Evolutionary conservation across 2,329 filamentous ascomycete genomes (phyloP).

Genomic region (Fusarium sororula): DNA sequence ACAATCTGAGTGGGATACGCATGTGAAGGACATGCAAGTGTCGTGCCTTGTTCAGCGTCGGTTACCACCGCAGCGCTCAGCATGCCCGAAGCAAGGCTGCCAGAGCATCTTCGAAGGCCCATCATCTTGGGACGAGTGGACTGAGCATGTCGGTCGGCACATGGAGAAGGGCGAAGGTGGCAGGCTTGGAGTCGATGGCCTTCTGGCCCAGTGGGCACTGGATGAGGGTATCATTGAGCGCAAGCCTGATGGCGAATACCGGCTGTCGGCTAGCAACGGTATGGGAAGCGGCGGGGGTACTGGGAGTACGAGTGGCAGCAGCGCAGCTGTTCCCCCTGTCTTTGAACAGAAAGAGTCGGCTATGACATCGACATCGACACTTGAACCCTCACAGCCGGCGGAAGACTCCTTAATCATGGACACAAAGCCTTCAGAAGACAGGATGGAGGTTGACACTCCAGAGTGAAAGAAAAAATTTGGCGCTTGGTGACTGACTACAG

Average conservation of each 20-base stretch:
- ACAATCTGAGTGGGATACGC: conserved; percentile 70
- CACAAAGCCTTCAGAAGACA: conserved; percentile 38
- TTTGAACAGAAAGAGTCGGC: conserved; percentile 43
- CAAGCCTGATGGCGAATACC: conserved; percentile 65
- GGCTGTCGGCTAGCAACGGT: conserved; percentile 52
- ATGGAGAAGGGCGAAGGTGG: conserved; percentile 78
- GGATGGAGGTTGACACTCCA: conserved; percentile 41
- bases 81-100: conserved; percentile 78
- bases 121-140: conserved; percentile 87
- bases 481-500: conserved; percentile 20
- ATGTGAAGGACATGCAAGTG: conserved; percentile 75
- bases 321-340: conserved; percentile 17
- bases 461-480: conserved; percentile 17
- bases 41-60: conserved; percentile 78
- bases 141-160: conserved; percentile 91
- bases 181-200: conserved; percentile 64
- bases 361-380: conserved; percentile 25
- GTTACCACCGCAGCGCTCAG: conserved; percentile 73
- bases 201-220: conserved; percentile 69
- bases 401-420: conserved; percentile 40
- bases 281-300: conserved; percentile 17
- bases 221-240: conserved; percentile 71
- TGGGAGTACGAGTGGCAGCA: conserved; percentile 29
- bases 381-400: conserved; percentile 35
- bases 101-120: conserved; percentile 73